phyloP scores from a whole-genome alignment of 164 flowering plant genomes.

The Stephania yunnanensis region DNA sequence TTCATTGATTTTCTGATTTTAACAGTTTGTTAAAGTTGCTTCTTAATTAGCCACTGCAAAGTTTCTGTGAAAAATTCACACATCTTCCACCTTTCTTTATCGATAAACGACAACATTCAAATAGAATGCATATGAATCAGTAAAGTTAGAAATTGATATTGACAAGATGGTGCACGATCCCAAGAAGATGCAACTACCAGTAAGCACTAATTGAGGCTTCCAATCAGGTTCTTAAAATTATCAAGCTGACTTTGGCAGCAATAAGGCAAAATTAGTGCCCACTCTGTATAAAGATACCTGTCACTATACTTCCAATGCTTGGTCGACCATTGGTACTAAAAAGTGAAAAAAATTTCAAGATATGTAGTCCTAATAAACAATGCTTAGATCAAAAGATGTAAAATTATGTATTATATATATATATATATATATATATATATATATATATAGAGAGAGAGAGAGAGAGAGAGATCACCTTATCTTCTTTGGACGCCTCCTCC shows the following conservation, averaged over 20 bases:
- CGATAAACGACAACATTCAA: too few relatives aligned
- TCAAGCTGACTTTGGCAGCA: neutral
- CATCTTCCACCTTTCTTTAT: too few relatives aligned
- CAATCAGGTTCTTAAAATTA: neutral
- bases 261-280: neutral
- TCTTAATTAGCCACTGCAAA: too few relatives aligned
- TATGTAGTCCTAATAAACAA: neutral
- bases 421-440: neutral
- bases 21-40: too few relatives aligned
- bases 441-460: too few relatives aligned
- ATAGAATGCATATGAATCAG: too few relatives aligned
- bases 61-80: too few relatives aligned
- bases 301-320: neutral
- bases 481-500: conserved; percentile 40
- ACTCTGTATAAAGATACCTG: neutral
- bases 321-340: neutral
- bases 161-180: neutral
- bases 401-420: neutral
- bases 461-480: conserved; percentile 13
- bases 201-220: neutral
- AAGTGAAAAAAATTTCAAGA: neutral
- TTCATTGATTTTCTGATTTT: too few relatives aligned
- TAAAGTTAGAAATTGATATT: too few relatives aligned
- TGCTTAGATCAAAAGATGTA: neutral
- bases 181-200: neutral